A percentile compares a stretch with the other conserved stretches of the same genome.
Conservation (phyloP, 139 green algal genomes). For the Tetradesmus lagerheimii region DNA sequence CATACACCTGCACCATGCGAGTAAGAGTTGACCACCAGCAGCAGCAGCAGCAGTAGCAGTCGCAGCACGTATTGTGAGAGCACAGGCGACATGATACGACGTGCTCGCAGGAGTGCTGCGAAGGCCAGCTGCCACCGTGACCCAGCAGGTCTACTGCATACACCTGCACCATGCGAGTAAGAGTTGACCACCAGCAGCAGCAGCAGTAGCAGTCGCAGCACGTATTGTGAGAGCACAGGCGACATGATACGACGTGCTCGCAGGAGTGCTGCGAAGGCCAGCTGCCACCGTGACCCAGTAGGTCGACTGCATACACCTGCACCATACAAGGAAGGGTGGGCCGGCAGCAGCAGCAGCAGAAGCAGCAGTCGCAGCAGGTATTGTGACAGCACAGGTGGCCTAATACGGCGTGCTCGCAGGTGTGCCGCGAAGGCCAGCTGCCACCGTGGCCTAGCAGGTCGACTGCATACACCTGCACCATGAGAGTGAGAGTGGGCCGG, state of each 20-base stretch:
- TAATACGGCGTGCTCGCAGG: not conserved
- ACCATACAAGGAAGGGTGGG: too few relatives aligned
- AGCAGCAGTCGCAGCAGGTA: too few relatives aligned
- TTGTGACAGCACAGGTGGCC: too few relatives aligned
- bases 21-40: too few relatives aligned
- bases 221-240: too few relatives aligned
- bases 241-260: too few relatives aligned
- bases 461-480: slow-evolving; percentile 54
- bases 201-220: too few relatives aligned
- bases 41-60: too few relatives aligned
- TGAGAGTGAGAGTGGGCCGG: too few relatives aligned
- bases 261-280: slow-evolving; percentile 39
- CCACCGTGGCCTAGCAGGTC: slow-evolving; percentile 68
- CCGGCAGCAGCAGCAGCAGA: too few relatives aligned
- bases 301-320: slow-evolving; percentile 62
- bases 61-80: too few relatives aligned
- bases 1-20: slow-evolving; percentile 51
- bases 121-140: slow-evolving; percentile 59
- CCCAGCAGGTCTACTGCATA: slow-evolving; percentile 70
- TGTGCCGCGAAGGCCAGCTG: slow-evolving; percentile 45
- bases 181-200: not conserved
- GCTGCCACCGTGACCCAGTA: slow-evolving; percentile 64
- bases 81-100: too few relatives aligned
- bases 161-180: not conserved
- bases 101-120: not conserved